Evolutionary conservation across 2,329 filamentous ascomycete genomes (phyloP), one percentile per base, ranked within the genome.

Genomic region (Fusarium duplospermum): DNA sequence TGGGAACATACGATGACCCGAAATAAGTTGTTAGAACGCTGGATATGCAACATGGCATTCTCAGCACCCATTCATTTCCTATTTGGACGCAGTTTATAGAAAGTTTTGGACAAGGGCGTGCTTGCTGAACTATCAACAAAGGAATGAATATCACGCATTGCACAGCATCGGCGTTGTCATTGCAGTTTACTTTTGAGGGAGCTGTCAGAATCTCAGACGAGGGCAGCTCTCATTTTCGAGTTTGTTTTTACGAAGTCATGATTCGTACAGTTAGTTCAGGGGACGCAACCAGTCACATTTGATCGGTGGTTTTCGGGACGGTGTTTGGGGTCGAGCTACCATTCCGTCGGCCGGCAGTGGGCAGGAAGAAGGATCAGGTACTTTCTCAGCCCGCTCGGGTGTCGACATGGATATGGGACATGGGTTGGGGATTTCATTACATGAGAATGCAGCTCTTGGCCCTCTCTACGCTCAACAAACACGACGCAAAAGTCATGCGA

Each of bases 121-220:
- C 36, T 69, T 56, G 60, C 52, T 57, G 33, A 62, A 62, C 52
- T 47, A 59, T 56, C 24, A 62, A 59, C 42, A 63, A 66, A 35
- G 66, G 64, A 59, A 56, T 50, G 31, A 29, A 42, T 74, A 67
- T 76, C 73, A 66, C 67, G 69, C 69, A 66, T 75, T 77, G 74
- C 79, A 81, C 75, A 81, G 81, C 80, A 81, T 75, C 69, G 82
- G 82, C 82, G 81, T 82, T 81, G 58, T 67, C 64, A 65, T 66
- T 62, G 57, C 66, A 70, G 63, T 50, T 70, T 47, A 57, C 64
- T 63, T 60, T 33, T 69, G 42, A 62, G 62, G 47, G 52, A 52
- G 62, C 38, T 69, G 50, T 31, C 36, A 59, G 31, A 29, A 35
- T 22, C 20, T 29, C 38, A 56, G 58, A 40, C 35, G 54, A 56